A percentile compares a stretch with the other conserved stretches of the same genome.
These are phyloP conservation scores for Alternaria sp. DNA, from an alignment of 2,329 filamentous ascomycete species.

Conservation along the genomic window DNA sequence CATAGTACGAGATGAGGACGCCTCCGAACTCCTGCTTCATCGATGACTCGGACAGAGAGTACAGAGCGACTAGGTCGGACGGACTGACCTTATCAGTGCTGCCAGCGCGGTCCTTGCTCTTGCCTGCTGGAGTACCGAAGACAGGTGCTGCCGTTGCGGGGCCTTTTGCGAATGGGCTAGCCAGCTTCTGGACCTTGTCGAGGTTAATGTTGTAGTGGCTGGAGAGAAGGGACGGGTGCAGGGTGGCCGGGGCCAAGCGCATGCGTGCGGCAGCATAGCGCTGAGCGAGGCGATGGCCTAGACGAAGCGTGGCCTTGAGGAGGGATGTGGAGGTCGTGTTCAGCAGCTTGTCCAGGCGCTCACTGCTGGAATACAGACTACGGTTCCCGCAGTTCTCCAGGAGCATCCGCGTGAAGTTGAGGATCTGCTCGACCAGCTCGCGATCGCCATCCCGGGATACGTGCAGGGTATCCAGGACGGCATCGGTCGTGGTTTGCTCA, in stretches of 20 bases:
- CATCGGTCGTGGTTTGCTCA: constrained; percentile 54
- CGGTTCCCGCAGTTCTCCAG: constrained; percentile 96
- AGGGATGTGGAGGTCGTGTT: constrained; percentile 84
- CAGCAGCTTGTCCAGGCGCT: constrained; percentile 84
- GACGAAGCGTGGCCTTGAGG: constrained; percentile 76
- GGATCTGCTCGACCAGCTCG: constrained; percentile 76
- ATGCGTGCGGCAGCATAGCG: constrained; percentile 90
- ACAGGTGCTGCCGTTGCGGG: constrained; percentile 56
- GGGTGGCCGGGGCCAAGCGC: constrained; percentile 67
- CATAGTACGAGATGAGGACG: constrained; percentile 81
- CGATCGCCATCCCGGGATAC: constrained; percentile 79
- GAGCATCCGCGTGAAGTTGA: constrained; percentile 85
- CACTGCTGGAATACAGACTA: constrained; percentile 93
- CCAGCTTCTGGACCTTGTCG: constrained; percentile 83
- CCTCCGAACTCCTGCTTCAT: constrained; percentile 81
- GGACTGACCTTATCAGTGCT: constrained; percentile 45
- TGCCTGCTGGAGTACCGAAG: constrained; percentile 64
- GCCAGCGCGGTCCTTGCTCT: constrained; percentile 68
- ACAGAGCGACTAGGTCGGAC: constrained; percentile 77
- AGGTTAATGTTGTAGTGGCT: constrained; percentile 79
- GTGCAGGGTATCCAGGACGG: constrained; percentile 60
- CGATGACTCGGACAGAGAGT: constrained; percentile 51
- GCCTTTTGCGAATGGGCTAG: constrained; percentile 79
- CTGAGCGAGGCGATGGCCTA: constrained; percentile 86
- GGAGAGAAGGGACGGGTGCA: constrained; percentile 75